Evolutionary conservation across 352 stramenopile species (phyloP).

Genomic region (Elongisporangium prolatum): DNA sequence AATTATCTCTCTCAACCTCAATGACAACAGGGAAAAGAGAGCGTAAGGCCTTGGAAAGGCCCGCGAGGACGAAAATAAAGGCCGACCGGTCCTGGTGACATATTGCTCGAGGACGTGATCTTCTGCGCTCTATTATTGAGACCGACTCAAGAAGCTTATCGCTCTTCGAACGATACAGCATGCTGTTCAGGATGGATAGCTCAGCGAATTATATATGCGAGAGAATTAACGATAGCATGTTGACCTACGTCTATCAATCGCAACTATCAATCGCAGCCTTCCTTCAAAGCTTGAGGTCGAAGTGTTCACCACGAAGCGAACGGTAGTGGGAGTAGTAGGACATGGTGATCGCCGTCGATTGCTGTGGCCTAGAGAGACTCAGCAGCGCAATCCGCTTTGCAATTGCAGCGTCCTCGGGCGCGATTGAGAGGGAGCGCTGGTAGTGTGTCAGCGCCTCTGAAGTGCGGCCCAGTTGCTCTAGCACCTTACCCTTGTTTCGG

Average conservation of each 20-base stretch:
- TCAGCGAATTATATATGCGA: neutral
- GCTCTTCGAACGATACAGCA: neutral
- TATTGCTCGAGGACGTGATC: neutral
- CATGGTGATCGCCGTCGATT: slow-evolving; percentile 17
- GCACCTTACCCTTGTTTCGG: slow-evolving; percentile 51
- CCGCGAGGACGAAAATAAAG: neutral
- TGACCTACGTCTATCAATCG: neutral
- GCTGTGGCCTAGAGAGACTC: slow-evolving; percentile 23
- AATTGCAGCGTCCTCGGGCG: slow-evolving; percentile 30
- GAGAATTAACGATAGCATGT: too few relatives aligned
- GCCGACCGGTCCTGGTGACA: neutral
- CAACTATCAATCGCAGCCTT: neutral
- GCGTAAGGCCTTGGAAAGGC: neutral
- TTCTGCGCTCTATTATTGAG: neutral
- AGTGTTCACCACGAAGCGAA: slow-evolving; percentile 39
- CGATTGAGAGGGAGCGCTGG: slow-evolving; percentile 26
- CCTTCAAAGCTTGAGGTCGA: slow-evolving; percentile 55
- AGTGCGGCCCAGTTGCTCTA: slow-evolving; percentile 44
- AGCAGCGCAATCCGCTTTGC: slow-evolving; percentile 40
- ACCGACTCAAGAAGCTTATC: neutral
- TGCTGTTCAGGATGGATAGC: neutral
- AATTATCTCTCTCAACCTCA: neutral
- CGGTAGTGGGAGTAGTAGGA: slow-evolving; percentile 47
- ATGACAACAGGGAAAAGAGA: neutral
- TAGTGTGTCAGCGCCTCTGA: slow-evolving; percentile 44